Conservation (phyloP, 2,329 filamentous ascomycete genomes). For the Claviceps quebecensis region DNA sequence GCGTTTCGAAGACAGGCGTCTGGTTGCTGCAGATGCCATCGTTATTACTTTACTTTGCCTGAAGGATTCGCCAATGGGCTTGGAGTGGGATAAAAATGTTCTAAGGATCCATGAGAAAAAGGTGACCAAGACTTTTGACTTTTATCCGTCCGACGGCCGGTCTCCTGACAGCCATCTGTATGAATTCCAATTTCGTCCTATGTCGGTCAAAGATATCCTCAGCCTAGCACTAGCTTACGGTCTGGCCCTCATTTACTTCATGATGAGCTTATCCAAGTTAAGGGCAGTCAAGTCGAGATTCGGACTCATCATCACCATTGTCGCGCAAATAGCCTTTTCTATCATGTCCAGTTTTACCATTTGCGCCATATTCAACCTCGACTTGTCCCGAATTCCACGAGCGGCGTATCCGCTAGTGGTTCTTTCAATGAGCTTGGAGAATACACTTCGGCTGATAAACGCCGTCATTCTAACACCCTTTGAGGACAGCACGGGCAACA, state of each 20-base stretch:
- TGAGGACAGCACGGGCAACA: conserved; percentile 51
- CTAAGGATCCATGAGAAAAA: conserved; percentile 36
- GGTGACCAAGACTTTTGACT: conserved; percentile 42
- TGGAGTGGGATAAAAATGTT: conserved; percentile 50
- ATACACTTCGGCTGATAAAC: conserved; percentile 67
- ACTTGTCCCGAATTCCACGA: conserved; percentile 60
- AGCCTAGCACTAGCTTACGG: conserved; percentile 52
- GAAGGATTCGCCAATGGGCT: conserved; percentile 47
- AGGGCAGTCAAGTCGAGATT: conserved; percentile 62
- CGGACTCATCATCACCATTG: conserved; percentile 56
- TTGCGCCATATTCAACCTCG: conserved; percentile 61
- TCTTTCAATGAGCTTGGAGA: conserved; percentile 62
- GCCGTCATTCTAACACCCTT: conserved; percentile 59
- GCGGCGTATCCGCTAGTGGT: conserved; percentile 67
- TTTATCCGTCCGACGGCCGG: conserved; percentile 47
- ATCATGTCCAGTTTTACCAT: conserved; percentile 69
- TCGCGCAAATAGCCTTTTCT: conserved; percentile 56
- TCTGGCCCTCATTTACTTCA: conserved; percentile 49
- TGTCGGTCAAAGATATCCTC: conserved; percentile 51
- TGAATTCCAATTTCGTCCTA: conserved; percentile 65
- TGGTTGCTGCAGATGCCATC: conserved; percentile 61
- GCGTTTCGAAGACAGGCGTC: conserved; percentile 50
- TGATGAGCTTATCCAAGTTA: conserved; percentile 52
- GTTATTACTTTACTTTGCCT: conserved; percentile 65
- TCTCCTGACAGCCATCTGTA: conserved; percentile 48